Percentiles rank a stretch among this genome's conserved stretches.
These are phyloP conservation scores for Wakefieldia striispora DNA, from an alignment of 768 basidiomycete genomes.

Conservation along the genomic window DNA sequence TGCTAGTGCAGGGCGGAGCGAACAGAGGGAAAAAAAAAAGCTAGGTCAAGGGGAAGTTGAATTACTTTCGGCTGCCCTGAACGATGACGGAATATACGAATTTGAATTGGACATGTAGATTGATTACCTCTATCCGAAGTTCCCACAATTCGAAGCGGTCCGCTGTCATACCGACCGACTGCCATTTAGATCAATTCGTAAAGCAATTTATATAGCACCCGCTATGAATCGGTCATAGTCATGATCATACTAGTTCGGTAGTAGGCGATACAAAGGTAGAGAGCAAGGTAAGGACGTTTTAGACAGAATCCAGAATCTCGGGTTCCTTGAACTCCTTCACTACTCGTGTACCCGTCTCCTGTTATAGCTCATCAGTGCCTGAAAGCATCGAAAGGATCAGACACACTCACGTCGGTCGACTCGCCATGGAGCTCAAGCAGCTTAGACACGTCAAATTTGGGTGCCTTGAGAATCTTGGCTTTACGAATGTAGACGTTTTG, in stretches of 20 bases:
- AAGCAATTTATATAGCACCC: neutral
- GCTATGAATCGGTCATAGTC: neutral
- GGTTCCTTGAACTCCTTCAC: conserved; percentile 98
- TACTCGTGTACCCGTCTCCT: conserved; percentile 95
- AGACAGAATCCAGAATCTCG: conserved; percentile 89
- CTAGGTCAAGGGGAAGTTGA: neutral
- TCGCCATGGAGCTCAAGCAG: conserved; percentile 96
- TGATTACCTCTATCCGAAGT: neutral
- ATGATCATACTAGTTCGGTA: conserved; percentile 39
- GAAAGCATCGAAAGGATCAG: neutral
- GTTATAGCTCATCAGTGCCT: conserved; percentile 12
- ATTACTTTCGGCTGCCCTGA: conserved; percentile 7
- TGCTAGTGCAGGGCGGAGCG: neutral
- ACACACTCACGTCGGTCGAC: conserved; percentile 74
- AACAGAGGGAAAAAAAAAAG: conserved; percentile 2
- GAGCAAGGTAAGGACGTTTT: conserved; percentile 40
- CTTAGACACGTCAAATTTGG: conserved; percentile 95
- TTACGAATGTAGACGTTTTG: conserved; percentile 99
- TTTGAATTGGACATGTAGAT: conserved; percentile 1
- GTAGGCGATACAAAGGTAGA: conserved; percentile 38
- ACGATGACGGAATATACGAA: conserved; percentile 2
- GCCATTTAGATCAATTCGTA: no score
- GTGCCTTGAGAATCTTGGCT: conserved; percentile 98
- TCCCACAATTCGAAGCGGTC: neutral
- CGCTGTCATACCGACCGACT: neutral